A percentile compares a stretch with the other conserved stretches of the same genome.
These are phyloP conservation scores for Thelonectria blattea DNA, from an alignment of 2,329 filamentous ascomycete genomes.

Conservation along the genomic window DNA sequence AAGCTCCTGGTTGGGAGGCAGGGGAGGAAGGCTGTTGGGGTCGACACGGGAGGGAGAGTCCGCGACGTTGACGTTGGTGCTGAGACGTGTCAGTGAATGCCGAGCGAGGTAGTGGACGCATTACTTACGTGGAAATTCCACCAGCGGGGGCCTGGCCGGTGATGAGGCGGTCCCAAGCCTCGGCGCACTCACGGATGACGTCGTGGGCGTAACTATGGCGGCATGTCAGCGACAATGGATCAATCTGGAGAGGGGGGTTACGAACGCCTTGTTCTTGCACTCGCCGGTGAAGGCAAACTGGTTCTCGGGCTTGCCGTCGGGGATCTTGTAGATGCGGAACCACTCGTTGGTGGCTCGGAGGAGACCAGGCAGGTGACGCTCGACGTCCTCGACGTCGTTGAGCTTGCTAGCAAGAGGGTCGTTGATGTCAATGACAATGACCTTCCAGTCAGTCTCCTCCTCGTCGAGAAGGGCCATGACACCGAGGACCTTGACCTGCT, in stretches of 20 bases:
- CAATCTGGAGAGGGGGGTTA: background rate
- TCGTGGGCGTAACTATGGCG: constrained; percentile 82
- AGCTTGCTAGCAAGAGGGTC: constrained; percentile 96
- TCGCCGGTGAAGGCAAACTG: constrained; percentile 99
- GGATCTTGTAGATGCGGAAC: constrained; percentile 99
- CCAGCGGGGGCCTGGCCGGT: constrained; percentile 84
- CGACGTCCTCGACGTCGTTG: constrained; percentile 98
- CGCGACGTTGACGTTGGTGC: constrained; percentile 79
- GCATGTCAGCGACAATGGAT: constrained; percentile 16
- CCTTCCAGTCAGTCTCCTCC: constrained; percentile 99
- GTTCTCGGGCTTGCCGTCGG: constrained; percentile 99
- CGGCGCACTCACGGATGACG: constrained; percentile 91
- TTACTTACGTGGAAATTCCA: constrained; percentile 79
- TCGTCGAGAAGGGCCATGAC: constrained; percentile 99
- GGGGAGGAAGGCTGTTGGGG: constrained; percentile 72
- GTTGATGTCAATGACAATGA: constrained; percentile 99
- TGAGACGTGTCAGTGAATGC: constrained; percentile 49
- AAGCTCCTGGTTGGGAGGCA: constrained; percentile 82
- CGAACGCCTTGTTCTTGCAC: constrained; percentile 99
- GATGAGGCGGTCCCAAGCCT: constrained; percentile 97
- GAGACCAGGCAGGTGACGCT: constrained; percentile 95
- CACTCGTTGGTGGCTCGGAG: constrained; percentile 98
- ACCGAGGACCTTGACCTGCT: constrained; percentile 99
- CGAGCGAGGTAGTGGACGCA: background rate
- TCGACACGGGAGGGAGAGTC: constrained; percentile 77